Conservation (phyloP, 768 basidiomycete genomes). For the Boletus speciosus region DNA sequence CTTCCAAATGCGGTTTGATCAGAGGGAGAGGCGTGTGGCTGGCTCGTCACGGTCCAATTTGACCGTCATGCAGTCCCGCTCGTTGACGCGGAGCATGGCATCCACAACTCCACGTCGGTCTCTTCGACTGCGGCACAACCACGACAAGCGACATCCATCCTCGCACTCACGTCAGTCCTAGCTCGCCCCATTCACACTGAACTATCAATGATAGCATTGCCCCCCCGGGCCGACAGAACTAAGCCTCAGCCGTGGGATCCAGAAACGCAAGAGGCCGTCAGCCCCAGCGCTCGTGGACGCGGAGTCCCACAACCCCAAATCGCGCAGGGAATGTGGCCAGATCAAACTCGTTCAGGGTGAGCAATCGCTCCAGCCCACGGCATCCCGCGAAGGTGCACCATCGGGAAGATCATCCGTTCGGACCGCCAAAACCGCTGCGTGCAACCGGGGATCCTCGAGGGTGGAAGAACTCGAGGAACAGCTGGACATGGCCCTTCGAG, state of each 20-base stretch:
- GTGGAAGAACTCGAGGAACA: slow-evolving; percentile 46
- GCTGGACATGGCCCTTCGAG: slow-evolving; percentile 35
- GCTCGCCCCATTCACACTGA: neutral
- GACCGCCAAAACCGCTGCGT: slow-evolving; percentile 2
- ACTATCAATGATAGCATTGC: slow-evolving; percentile 7
- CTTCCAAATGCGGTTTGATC: slow-evolving; percentile 28
- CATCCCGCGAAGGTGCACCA: slow-evolving; percentile 1
- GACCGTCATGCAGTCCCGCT: slow-evolving; percentile 21
- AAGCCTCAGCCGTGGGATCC: neutral
- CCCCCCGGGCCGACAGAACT: neutral
- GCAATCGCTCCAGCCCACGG: neutral
- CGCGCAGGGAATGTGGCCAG: slow-evolving; percentile 14
- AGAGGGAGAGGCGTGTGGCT: neutral
- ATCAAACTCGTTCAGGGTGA: neutral
- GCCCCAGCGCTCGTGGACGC: neutral
- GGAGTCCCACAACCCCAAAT: neutral
- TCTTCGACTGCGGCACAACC: slow-evolving; percentile 12
- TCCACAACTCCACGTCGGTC: slow-evolving; percentile 19
- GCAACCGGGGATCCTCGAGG: slow-evolving; percentile 33
- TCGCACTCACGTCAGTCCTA: slow-evolving; percentile 14
- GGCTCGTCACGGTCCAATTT: neutral
- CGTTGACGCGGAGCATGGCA: slow-evolving; percentile 26
- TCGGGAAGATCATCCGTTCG: neutral
- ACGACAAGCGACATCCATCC: neutral
- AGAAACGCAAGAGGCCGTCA: slow-evolving; percentile 9